Evolutionary conservation across 1,139 yeast genomes (phyloP).

Genomic region (Geotrichum australiense): DNA sequence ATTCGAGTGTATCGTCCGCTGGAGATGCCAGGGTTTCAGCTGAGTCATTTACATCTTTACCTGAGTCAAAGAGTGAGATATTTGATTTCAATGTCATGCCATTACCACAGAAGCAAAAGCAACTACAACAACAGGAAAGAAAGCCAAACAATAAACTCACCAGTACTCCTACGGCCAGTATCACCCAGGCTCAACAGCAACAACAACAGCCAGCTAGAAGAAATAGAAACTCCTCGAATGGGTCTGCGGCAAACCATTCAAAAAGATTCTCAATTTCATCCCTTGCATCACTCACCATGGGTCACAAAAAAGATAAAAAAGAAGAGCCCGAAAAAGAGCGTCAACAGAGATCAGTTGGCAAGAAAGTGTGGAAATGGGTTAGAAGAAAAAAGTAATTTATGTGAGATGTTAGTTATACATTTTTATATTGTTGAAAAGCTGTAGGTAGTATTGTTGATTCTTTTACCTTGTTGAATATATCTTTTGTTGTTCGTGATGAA

Average conservation of each 20-base stretch:
- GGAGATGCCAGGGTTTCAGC: slow-evolving; percentile 2
- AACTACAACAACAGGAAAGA: not conserved
- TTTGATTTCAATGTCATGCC: slow-evolving; percentile 21
- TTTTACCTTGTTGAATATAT: too few species aligned
- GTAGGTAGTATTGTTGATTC: too few species aligned
- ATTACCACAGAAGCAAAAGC: not conserved
- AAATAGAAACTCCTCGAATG: slow-evolving; percentile 1
- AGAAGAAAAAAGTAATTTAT: slow-evolving; percentile 14
- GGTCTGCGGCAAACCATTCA: slow-evolving; percentile 3
- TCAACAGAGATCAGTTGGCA: too few species aligned
- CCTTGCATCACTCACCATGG: slow-evolving; percentile 4
- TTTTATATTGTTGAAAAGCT: too few species aligned
- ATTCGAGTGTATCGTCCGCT: not conserved
- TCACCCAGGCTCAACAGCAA: not conserved
- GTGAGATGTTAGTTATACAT: too few species aligned
- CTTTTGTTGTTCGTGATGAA: too few species aligned
- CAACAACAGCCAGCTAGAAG: not conserved
- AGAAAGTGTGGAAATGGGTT: slow-evolving; percentile 26
- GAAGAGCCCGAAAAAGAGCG: too few species aligned
- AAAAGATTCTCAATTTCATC: slow-evolving; percentile 12
- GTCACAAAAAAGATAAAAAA: not conserved
- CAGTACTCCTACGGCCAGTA: not conserved
- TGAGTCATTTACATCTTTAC: slow-evolving; percentile 2
- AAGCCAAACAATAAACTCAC: slow-evolving; percentile 3
- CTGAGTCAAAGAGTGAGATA: slow-evolving; percentile 12